Evolutionary conservation across 352 stramenopile species (phyloP).

Genomic region (Pythium aristosporum): DNA sequence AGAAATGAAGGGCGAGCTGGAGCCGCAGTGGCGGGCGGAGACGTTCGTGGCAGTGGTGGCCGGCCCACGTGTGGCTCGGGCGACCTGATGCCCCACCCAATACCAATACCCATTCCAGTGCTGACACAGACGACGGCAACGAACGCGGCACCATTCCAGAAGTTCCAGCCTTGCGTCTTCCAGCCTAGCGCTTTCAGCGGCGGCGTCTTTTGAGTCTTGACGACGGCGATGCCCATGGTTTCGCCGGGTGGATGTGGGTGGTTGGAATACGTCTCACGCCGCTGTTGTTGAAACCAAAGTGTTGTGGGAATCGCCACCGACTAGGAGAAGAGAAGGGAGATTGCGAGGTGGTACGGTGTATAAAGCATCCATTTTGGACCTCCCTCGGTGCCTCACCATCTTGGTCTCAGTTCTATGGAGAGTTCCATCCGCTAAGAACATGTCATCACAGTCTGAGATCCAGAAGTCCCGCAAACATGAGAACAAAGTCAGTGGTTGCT

Average conservation of each 20-base stretch:
- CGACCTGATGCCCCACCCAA: background rate
- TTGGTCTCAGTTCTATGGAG: too few relatives aligned
- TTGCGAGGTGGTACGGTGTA: background rate
- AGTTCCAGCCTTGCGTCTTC: background rate
- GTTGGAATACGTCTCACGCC: too few relatives aligned
- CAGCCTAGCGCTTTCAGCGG: background rate
- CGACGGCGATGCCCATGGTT: background rate
- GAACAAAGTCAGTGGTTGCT: too few relatives aligned
- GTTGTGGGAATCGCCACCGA: too few relatives aligned
- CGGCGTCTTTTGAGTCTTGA: background rate
- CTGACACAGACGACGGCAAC: background rate
- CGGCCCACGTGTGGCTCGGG: background rate
- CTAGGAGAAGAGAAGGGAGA: too few relatives aligned
- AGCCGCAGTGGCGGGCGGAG: background rate
- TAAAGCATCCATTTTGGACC: too few relatives aligned
- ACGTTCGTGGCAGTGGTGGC: too few relatives aligned
- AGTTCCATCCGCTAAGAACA: too few relatives aligned
- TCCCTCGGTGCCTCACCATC: too few relatives aligned
- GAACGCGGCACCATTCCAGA: background rate
- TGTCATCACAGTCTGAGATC: too few relatives aligned
- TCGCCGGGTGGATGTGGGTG: too few relatives aligned
- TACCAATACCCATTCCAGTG: background rate
- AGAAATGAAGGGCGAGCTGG: conserved; percentile 3
- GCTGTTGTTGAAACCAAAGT: background rate
- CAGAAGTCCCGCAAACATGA: too few relatives aligned